Base-by-base conservation (phyloP, 371 early-diverging fungal species). In the Apophysomyces trapeziformis region DNA sequence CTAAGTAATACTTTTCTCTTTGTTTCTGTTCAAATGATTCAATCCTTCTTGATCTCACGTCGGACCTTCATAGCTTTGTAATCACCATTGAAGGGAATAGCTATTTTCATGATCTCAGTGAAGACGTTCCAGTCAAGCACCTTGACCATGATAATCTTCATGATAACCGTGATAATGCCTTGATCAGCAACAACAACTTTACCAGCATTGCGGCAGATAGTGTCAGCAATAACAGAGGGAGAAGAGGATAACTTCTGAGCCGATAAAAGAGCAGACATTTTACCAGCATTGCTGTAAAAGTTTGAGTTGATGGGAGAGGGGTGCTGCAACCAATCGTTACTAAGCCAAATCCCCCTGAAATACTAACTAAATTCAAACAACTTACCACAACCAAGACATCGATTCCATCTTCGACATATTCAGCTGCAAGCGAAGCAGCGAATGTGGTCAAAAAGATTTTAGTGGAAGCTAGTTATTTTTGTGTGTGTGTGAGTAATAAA, bases 261-360 rank as follows among this genome's bases (percentile, higher is more conserved):
- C 11, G 76, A 74, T 18, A 68, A 61, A n/a, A 82, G 73, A 44
- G 78, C 73, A 63, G 82, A 82, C 81, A 82, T 83, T 60, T 80
- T 79, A 26, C 86, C 85, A 58, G 83, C 85, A 50, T 86, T 86
- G 43, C 75, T 70, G 68, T 85, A 88, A 68, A 88, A 88, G 68
- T 81, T 83, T 59, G 89, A 85, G 41, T 80, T 70, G 65, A 84
- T 86, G 50, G 89, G 89, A 18, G 80, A 79, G 56, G 89, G 89
- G 69, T 87, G 89, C 79, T 83, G 69, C 16, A 37, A 50, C 18
- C 47, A 8, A 61, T 7, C 5, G 6, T 13, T 57, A 11, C 12
- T 38, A 57, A 36, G 58, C 32, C 32, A 26, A 26, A 26, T 26
- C 2, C 32, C 32, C 1, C 32, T 26, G 2, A 26, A 26, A 26